Percentiles rank a stretch among this genome's conserved stretches.
phyloP scores from a whole-genome alignment of 768 basidiomycete genomes.

The Mycena kentingensis region DNA sequence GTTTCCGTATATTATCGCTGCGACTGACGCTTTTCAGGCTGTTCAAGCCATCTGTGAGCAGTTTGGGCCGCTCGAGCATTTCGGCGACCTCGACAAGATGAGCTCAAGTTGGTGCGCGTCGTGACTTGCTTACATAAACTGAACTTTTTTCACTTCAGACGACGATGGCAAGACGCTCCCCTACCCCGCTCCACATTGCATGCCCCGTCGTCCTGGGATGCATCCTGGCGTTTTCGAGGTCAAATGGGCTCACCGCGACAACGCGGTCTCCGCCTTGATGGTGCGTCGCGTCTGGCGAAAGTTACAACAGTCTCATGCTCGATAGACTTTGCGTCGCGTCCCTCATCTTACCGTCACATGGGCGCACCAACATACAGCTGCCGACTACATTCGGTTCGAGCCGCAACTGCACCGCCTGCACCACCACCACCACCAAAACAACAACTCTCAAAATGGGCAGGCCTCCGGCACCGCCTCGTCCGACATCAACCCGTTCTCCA shows the following conservation, averaged over 20 bases:
- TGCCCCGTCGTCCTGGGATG: slow-evolving; percentile 57
- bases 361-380: slow-evolving; percentile 62
- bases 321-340: slow-evolving; percentile 68
- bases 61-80: slow-evolving; percentile 68
- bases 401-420: slow-evolving; percentile 22
- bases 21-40: slow-evolving; percentile 38
- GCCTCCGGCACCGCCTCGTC: slow-evolving; percentile 15
- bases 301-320: not conserved
- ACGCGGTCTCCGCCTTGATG: slow-evolving; percentile 72
- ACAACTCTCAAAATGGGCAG: slow-evolving; percentile 12
- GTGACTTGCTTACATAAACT: not conserved
- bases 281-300: slow-evolving; percentile 38
- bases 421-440: slow-evolving; percentile 34
- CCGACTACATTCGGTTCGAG: slow-evolving; percentile 23
- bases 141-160: not conserved
- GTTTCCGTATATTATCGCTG: not conserved
- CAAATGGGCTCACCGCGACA: slow-evolving; percentile 78
- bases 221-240: slow-evolving; percentile 68
- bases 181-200: slow-evolving; percentile 58
- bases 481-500: slow-evolving; percentile 9
- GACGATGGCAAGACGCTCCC: not conserved
- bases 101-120: no score
- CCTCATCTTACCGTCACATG: slow-evolving; percentile 77
- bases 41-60: slow-evolving; percentile 52
- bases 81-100: slow-evolving; percentile 40